Percentiles rank a stretch among this genome's conserved stretches.
These are phyloP conservation scores for Colletotrichum sp. DNA, from an alignment of 2,329 filamentous ascomycete species.

Conservation along the genomic window DNA sequence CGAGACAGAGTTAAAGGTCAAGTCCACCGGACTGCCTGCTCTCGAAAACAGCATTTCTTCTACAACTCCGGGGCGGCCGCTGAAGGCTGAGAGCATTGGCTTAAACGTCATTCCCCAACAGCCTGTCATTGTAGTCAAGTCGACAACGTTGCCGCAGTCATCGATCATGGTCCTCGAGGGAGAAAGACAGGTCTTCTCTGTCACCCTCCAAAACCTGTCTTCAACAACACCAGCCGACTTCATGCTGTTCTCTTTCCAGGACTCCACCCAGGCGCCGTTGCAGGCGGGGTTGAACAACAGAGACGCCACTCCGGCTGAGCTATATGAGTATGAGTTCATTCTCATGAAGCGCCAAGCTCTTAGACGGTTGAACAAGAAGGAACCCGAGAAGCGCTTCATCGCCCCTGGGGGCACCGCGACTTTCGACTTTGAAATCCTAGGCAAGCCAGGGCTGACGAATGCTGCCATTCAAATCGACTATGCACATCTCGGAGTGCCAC, in stretches of 20 bases:
- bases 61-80: constrained; percentile 42
- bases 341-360: constrained; percentile 76
- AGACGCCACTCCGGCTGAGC: constrained; percentile 77
- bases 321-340: constrained; percentile 86
- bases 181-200: constrained; percentile 76
- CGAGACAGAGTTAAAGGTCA: constrained; percentile 73
- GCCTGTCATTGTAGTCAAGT: constrained; percentile 77
- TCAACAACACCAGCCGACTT: constrained; percentile 76
- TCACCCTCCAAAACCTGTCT: constrained; percentile 83
- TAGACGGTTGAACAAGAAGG: constrained; percentile 51
- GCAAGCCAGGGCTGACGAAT: constrained; percentile 82
- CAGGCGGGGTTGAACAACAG: constrained; percentile 77
- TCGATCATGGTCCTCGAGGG: constrained; percentile 94
- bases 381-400: constrained; percentile 64
- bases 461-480: constrained; percentile 87
- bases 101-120: constrained; percentile 82
- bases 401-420: constrained; percentile 69
- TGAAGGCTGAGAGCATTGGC: constrained; percentile 57
- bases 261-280: constrained; percentile 81
- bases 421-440: constrained; percentile 84
- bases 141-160: constrained; percentile 79
- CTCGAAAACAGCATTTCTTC: constrained; percentile 51
- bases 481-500: constrained; percentile 74
- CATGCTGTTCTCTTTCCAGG: constrained; percentile 85
- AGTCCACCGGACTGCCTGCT: constrained; percentile 71